These are phyloP conservation scores for Pisolithus microcarpus DNA, from an alignment of 768 basidiomycete species.

Conservation along the genomic window DNA sequence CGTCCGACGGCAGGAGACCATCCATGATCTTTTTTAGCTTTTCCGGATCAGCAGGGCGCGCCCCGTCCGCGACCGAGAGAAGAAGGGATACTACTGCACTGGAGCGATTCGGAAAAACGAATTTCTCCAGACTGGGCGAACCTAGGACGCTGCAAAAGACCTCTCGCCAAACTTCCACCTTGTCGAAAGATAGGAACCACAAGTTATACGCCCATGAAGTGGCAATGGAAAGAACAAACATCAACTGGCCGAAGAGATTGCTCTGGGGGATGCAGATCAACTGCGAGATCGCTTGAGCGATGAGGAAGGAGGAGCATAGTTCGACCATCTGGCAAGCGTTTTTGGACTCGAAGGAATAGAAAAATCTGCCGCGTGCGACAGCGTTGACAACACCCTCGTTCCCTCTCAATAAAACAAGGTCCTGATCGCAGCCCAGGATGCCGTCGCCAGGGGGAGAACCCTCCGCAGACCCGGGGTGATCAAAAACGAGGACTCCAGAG, in stretches of 20 bases:
- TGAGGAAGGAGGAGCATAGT: no score
- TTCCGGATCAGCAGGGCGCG: no score
- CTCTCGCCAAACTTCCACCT: slow-evolving; percentile 9
- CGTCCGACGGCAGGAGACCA: no score
- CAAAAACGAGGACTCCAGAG: slow-evolving; percentile 11
- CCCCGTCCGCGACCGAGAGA: background rate
- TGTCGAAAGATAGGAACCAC: slow-evolving; percentile 28
- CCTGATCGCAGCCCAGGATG: no score
- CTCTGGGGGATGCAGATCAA: no score
- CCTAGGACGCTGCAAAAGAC: background rate
- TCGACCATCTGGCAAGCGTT: background rate
- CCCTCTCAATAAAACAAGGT: no score
- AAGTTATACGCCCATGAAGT: slow-evolving; percentile 27
- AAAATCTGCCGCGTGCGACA: background rate
- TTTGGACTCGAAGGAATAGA: background rate
- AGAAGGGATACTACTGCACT: slow-evolving; percentile 9
- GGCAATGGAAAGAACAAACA: background rate
- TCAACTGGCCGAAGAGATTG: no score
- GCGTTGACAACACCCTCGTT: background rate
- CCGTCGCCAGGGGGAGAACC: no score
- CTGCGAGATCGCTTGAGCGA: no score
- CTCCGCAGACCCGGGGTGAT: no score
- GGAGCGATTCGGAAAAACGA: slow-evolving; percentile 6
- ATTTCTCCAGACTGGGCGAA: slow-evolving; percentile 5
- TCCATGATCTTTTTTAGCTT: no score